Base-by-base conservation (phyloP, 2,329 filamentous ascomycete genomes). In the Paraphaeosphaeria sporulosa region DNA sequence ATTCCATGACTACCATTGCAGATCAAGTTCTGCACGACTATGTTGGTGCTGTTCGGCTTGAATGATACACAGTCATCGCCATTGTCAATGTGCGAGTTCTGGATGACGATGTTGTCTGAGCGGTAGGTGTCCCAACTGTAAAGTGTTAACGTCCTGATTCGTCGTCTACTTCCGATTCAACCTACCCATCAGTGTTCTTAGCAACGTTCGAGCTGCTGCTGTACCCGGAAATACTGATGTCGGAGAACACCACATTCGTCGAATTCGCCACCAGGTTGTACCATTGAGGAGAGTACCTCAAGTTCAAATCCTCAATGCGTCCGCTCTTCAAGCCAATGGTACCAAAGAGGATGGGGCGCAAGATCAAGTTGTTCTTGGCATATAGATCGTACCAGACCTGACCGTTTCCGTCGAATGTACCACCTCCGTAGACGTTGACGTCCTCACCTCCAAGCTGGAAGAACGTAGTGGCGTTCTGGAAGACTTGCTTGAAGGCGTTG, bases 1-100 rank as follows among this genome's bases (percentile, higher is more conserved):
- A 92, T 91, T 42, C 90, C 90, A 69, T 92, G 89, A 3, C 87
- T 90, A 36, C 89, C 88, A 68, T 89, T 89, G 77, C 89, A 92
- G 60, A 81, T 78, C 4, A 92, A 78, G 62, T 88, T 87, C 71
- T 91, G 88, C 5, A 91, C 84, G 4, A 91, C 74, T 8, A 91
- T 85, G 64, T 90, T 84, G 46, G 88, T 91, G 67, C 84, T 88
- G 73, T 91, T 92, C 19, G 89, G 89, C 76, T 92, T 92, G 83
- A 92, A 91, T 0, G 88, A 88, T 13, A 92, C 87, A 61, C 90
- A 92, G 71, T 92, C 87, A 71, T 91, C 89, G 38, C 86, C 87
- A 66, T 90, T 90, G 72, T 86, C 81, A 64, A 88, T 84, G 27
- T 84, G 75, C 0, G 86, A 90, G 71, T 91, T 86, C 68, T 91